These are phyloP conservation scores for Thalassiosira exigua DNA, from an alignment of 352 stramenopile genomes.

Conservation along the genomic window DNA sequence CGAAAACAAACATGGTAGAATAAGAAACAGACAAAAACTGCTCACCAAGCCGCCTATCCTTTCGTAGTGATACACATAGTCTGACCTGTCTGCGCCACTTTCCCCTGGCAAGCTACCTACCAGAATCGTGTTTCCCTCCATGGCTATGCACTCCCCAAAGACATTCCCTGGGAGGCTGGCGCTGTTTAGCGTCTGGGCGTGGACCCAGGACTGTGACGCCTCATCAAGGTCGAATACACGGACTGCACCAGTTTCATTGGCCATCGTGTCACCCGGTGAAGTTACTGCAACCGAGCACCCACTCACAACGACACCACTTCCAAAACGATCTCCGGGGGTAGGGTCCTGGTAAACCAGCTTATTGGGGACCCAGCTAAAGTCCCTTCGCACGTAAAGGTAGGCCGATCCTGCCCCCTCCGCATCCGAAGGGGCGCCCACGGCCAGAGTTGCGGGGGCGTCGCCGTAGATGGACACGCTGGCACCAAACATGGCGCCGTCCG, in stretches of 20 bases:
- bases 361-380: neutral
- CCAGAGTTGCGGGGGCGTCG: neutral
- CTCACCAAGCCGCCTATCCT: conserved; percentile 1
- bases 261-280: neutral
- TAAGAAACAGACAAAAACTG: neutral
- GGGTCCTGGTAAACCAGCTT: neutral
- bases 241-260: neutral
- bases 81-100: neutral
- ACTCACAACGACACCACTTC: neutral
- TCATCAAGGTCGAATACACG: conserved; percentile 13
- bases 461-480: conserved; percentile 3
- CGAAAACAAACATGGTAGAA: neutral
- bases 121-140: conserved; percentile 14
- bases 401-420: neutral
- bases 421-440: neutral
- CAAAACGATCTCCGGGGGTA: neutral
- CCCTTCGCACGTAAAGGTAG: neutral
- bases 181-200: neutral
- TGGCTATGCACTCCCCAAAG: conserved; percentile 17
- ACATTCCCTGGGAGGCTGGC: conserved; percentile 4
- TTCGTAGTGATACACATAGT: conserved; percentile 4
- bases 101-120: conserved; percentile 1
- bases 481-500: conserved; percentile 1
- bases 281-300: conserved; percentile 2
- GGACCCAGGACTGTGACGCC: neutral